A percentile compares a stretch with the other conserved stretches of the same genome.
phyloP scores from a whole-genome alignment of 371 early-diverging fungal genomes.

The Circinella umbellata region DNA sequence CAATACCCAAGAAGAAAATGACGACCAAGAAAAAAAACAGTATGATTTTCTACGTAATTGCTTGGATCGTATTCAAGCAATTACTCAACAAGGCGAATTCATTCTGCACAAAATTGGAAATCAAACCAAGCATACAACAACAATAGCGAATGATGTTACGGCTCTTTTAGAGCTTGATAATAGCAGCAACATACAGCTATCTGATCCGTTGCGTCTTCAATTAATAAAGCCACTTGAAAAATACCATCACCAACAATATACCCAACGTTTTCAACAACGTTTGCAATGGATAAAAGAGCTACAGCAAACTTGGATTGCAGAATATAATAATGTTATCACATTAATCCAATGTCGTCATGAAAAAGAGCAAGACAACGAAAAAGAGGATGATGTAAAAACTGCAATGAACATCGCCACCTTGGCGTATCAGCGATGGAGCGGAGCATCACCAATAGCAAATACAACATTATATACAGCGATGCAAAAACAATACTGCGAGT shows the following conservation, averaged over 20 bases:
- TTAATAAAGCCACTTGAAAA: not conserved
- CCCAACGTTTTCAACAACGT: not conserved
- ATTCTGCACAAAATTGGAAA: conserved; percentile 4
- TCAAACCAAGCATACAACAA: not conserved
- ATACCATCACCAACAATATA: not conserved
- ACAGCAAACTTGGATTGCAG: not conserved
- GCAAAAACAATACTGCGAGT: conserved; percentile 12
- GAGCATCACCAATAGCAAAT: not conserved
- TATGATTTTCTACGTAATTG: not conserved
- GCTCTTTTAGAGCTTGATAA: not conserved
- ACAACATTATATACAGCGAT: not conserved
- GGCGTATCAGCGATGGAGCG: conserved; percentile 5
- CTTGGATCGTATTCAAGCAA: not conserved
- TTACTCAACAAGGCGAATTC: not conserved
- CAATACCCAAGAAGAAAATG: not conserved
- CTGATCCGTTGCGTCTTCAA: not conserved
- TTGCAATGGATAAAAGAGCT: not conserved
- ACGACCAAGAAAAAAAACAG: not conserved
- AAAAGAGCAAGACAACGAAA: not conserved
- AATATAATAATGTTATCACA: not conserved
- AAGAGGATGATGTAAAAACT: not conserved
- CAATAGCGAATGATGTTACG: not conserved
- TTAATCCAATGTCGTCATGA: not conserved
- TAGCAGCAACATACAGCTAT: not conserved
- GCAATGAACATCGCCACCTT: not conserved